phyloP scores from a whole-genome alignment of 208 protist genomes.

The Acanthamoeba triangularis region DNA sequence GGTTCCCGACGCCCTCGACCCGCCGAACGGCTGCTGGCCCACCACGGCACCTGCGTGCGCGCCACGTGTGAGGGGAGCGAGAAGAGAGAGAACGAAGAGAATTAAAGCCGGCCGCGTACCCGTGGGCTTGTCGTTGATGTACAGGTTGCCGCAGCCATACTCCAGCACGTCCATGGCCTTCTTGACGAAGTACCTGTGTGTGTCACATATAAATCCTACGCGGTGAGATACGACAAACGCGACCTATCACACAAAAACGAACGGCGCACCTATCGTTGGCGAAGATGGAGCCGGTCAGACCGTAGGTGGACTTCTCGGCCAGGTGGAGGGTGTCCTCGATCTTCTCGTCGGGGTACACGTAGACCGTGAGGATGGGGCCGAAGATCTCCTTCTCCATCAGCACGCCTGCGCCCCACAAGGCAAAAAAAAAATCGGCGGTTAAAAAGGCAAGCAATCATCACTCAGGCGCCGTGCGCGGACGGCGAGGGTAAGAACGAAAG shows the following conservation, averaged over 20 bases:
- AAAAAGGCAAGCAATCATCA: too few relatives aligned
- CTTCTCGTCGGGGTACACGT: slow-evolving; percentile 96
- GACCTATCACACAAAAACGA: too few relatives aligned
- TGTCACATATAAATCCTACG: too few relatives aligned
- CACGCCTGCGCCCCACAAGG: background rate
- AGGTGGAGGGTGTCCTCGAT: slow-evolving; percentile 94
- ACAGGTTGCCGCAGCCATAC: slow-evolving; percentile 97
- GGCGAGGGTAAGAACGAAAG: too few relatives aligned
- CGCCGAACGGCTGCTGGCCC: slow-evolving; percentile 98
- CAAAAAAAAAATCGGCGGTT: too few relatives aligned
- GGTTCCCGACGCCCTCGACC: slow-evolving; percentile 93
- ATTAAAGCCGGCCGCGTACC: background rate
- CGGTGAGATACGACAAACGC: too few relatives aligned
- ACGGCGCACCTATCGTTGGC: slow-evolving; percentile 79
- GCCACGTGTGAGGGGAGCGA: too few relatives aligned
- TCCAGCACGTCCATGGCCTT: slow-evolving; percentile 74
- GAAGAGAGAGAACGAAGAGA: background rate
- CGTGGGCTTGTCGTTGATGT: slow-evolving; percentile 99
- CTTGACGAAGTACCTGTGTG: slow-evolving; percentile 78
- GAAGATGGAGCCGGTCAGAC: slow-evolving; percentile 97
- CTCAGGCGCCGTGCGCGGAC: too few relatives aligned
- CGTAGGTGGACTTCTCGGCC: slow-evolving; percentile 95
- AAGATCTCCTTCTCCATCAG: slow-evolving; percentile 98
- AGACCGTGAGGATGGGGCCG: slow-evolving; percentile 97
- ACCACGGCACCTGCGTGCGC: slow-evolving; percentile 95